These are phyloP conservation scores for Wickerhamomyces alni DNA, from an alignment of 805 yeast species.

Conservation along the genomic window DNA sequence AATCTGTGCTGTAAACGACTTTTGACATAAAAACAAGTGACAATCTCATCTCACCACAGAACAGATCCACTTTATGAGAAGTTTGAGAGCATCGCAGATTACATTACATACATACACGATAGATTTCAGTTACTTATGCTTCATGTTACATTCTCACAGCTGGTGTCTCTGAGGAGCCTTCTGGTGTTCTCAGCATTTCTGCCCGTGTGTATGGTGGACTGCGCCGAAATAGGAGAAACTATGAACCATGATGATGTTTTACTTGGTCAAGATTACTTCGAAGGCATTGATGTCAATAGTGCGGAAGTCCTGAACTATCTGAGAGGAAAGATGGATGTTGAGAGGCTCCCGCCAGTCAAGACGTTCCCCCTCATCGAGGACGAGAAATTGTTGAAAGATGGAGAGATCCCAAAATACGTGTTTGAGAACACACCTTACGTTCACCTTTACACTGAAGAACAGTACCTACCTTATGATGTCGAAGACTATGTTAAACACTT, in stretches of 20 bases:
- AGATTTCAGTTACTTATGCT: too few relatives aligned
- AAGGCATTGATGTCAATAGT: slow-evolving; percentile 7
- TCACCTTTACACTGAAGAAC: slow-evolving; percentile 83
- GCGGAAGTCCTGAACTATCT: slow-evolving; percentile 6
- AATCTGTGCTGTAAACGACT: too few relatives aligned
- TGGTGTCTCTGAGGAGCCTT: too few relatives aligned
- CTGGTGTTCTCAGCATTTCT: too few relatives aligned
- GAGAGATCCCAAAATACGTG: slow-evolving; percentile 61
- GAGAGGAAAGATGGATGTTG: slow-evolving; percentile 3
- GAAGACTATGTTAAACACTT: slow-evolving; percentile 63
- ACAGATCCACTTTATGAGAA: too few relatives aligned
- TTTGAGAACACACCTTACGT: slow-evolving; percentile 70
- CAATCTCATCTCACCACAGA: too few relatives aligned
- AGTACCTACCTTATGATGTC: slow-evolving; percentile 79
- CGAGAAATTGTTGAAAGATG: slow-evolving; percentile 37
- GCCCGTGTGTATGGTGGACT: background rate
- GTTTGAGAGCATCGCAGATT: too few relatives aligned
- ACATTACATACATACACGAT: too few relatives aligned
- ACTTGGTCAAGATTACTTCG: slow-evolving; percentile 13
- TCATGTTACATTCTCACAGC: too few relatives aligned
- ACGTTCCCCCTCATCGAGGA: slow-evolving; percentile 22
- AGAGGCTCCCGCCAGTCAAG: slow-evolving; percentile 31
- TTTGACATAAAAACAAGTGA: too few relatives aligned
- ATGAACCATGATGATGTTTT: background rate
- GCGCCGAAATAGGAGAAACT: background rate